phyloP scores from a whole-genome alignment of 257 asterid genomes.

The Scutellaria baicalensis region DNA sequence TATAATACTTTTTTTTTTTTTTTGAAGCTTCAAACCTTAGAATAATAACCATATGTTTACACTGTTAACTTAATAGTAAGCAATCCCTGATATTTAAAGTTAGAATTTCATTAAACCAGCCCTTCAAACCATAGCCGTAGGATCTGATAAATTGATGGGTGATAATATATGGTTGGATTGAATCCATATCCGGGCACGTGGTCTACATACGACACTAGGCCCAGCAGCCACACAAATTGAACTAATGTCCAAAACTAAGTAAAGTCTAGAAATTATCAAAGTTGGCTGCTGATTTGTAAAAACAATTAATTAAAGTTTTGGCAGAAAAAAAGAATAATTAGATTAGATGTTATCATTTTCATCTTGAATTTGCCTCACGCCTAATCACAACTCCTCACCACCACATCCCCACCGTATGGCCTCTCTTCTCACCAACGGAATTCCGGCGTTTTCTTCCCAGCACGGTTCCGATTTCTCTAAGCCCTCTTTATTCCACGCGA shows the following conservation, averaged over 20 bases:
- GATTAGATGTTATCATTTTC: conserved; percentile 1
- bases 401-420: conserved; percentile 43
- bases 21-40: too few species aligned
- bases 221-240: conserved; percentile 16
- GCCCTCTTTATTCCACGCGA: conserved; percentile 16
- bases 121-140: too few species aligned
- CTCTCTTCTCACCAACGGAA: conserved; percentile 64
- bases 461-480: conserved; percentile 38
- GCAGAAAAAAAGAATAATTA: background rate
- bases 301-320: background rate
- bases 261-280: background rate
- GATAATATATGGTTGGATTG: background rate
- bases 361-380: background rate
- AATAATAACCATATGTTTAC: too few species aligned
- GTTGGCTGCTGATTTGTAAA: background rate
- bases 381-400: background rate
- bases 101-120: too few species aligned
- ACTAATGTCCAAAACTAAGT: background rate
- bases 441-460: conserved; percentile 44
- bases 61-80: too few species aligned
- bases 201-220: conserved; percentile 33
- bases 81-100: too few species aligned
- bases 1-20: too few species aligned
- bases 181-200: conserved; percentile 29
- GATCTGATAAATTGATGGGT: background rate